A percentile compares a stretch with the other conserved stretches of the same genome.
phyloP scores from a whole-genome alignment of 176 grass and related monocot species.

The Oryza officinalis region DNA sequence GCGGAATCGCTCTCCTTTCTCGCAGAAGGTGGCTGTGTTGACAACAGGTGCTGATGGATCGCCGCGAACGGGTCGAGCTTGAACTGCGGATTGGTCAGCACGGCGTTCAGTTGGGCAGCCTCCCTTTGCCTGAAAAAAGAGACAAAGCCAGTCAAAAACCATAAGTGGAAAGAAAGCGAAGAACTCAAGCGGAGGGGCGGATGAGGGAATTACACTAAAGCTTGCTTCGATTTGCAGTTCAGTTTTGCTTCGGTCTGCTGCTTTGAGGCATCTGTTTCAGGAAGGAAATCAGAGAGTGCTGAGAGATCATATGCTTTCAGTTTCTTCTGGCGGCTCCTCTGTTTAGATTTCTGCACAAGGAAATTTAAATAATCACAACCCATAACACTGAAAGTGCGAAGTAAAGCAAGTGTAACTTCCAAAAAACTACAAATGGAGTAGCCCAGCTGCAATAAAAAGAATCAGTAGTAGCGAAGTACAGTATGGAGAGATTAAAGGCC shows the following conservation, averaged over 20 bases:
- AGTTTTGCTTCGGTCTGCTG: slow-evolving; percentile 47
- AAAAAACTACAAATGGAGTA: background rate
- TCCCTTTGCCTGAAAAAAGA: slow-evolving; percentile 43
- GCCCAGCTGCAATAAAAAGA: too few relatives aligned
- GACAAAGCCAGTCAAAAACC: background rate
- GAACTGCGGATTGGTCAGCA: slow-evolving; percentile 50
- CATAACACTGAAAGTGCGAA: background rate
- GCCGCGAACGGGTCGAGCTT: slow-evolving; percentile 46
- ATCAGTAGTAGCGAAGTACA: too few relatives aligned
- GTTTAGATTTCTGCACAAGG: slow-evolving; percentile 57
- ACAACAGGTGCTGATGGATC: slow-evolving; percentile 63
- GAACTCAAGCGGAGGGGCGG: background rate
- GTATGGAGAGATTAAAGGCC: too few relatives aligned
- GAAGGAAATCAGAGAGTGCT: slow-evolving; percentile 63
- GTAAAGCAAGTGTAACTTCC: background rate
- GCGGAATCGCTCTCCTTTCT: background rate
- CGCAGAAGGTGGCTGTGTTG: slow-evolving; percentile 50
- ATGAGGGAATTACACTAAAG: slow-evolving; percentile 60
- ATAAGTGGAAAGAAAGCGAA: background rate
- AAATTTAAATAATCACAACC: background rate
- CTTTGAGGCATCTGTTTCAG: slow-evolving; percentile 32
- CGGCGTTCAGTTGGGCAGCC: slow-evolving; percentile 52
- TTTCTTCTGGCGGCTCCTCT: slow-evolving; percentile 62
- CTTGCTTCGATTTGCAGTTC: slow-evolving; percentile 78
- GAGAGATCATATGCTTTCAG: slow-evolving; percentile 88